Evolutionary conservation across 345 rosid genomes (phyloP).

Genomic region (Eucalyptus regnans): DNA sequence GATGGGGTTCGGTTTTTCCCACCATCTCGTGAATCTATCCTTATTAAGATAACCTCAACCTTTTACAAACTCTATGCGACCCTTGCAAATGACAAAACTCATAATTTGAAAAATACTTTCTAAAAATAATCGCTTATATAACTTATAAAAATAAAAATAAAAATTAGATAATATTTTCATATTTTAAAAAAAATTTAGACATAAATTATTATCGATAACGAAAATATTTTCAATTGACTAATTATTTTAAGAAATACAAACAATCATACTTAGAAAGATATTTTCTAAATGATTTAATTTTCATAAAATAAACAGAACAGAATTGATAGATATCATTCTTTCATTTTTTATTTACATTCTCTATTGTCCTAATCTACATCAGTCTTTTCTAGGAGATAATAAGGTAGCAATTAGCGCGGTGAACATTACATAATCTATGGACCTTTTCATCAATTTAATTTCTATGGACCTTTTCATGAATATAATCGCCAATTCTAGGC

Average conservation of each 20-base stretch:
- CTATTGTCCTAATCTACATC: background rate
- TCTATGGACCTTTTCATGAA: background rate
- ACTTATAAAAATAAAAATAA: too few species aligned
- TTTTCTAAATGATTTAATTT: too few species aligned
- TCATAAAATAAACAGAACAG: too few species aligned
- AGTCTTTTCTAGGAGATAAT: background rate
- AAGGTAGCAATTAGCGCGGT: background rate
- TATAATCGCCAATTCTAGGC: background rate
- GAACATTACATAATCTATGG: background rate
- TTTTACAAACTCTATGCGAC: background rate
- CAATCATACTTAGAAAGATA: accelerated
- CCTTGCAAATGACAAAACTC: background rate
- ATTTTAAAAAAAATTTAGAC: too few species aligned
- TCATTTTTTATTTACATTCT: background rate
- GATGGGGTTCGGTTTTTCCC: background rate
- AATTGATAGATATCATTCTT: background rate
- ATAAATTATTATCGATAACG: too few species aligned
- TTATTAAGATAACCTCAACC: background rate
- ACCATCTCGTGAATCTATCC: background rate
- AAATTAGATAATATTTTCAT: too few species aligned
- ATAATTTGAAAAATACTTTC: too few species aligned
- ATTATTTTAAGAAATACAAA: too few species aligned
- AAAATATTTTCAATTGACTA: too few species aligned
- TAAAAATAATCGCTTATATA: too few species aligned
- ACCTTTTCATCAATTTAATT: too few species aligned